phyloP scores from a whole-genome alignment of 108 stramenopile species.

The Nannochloropsis salina region DNA sequence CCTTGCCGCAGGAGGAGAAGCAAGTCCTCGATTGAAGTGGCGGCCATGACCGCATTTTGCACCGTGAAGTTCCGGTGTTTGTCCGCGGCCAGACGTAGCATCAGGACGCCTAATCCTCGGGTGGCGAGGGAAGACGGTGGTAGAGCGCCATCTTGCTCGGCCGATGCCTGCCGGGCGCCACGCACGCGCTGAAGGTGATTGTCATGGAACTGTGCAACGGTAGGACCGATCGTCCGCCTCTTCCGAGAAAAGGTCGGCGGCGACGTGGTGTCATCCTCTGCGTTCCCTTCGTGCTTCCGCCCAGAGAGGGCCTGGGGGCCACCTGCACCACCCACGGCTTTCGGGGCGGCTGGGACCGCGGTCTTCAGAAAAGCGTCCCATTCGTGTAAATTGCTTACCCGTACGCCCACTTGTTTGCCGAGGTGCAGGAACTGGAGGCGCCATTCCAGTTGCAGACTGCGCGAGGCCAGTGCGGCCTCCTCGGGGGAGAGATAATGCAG shows the following conservation, averaged over 20 bases:
- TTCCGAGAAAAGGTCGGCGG: neutral
- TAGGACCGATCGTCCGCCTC: no score
- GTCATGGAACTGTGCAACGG: no score
- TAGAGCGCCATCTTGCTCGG: neutral
- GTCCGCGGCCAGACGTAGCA: neutral
- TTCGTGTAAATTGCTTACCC: neutral
- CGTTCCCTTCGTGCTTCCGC: no score
- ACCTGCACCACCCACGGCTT: neutral
- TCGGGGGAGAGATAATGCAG: neutral
- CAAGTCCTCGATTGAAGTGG: neutral
- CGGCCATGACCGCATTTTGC: neutral
- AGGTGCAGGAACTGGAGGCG: neutral
- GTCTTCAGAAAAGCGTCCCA: neutral
- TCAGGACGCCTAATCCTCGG: neutral
- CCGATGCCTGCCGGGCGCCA: neutral
- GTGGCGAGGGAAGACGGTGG: neutral
- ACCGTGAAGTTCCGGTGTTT: neutral
- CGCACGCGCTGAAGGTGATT: no score
- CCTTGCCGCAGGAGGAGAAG: neutral
- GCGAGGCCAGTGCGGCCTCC: neutral
- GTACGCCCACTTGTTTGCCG: neutral
- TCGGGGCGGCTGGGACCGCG: neutral
- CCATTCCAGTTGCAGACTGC: neutral
- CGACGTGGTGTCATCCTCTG: neutral
- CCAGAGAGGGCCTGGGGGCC: neutral